Base-by-base conservation (phyloP, 2,329 filamentous ascomycete genomes). In the Dothiorella sarmentorum region DNA sequence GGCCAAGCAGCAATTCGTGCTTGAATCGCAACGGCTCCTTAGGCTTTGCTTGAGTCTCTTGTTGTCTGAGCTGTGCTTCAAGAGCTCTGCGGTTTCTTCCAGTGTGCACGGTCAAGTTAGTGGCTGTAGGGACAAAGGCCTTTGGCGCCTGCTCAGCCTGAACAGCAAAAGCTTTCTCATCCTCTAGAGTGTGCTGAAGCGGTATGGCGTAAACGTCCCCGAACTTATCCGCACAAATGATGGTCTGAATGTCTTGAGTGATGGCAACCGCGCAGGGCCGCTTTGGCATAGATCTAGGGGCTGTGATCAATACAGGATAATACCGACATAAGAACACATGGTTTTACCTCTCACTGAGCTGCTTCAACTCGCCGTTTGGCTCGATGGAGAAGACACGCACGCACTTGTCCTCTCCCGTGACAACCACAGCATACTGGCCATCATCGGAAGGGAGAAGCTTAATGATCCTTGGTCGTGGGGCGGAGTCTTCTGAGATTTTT, bases 171-270 rank as follows among this genome's bases (percentile, higher is more conserved):
- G 64, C 64, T 26, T 68, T 67, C 42, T 74, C 49, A 9, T 53
- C 49, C 33, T 71, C 68, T n/a, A 69, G 67, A 10, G 70, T 66
- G 11, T 67, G 65, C 43, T 91, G 71, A 3, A 97, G 78, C 13
- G 94, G 93, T 7, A 99, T 75, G 10, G 89, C 84, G 75, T 96
- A 97, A 61, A 97, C 93, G 71, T 99, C 94, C 64, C 94, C 94
- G 68, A 97, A 97, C 73, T 99, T 99, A 78, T 99, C 94, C 55
- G 86, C 93, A 62, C 85, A 86, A 60, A 97, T 75, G 62, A 99
- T 90, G 7, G 85, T 89, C 42, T 81, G 79, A 62, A 84, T 81
- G 69, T 92, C 87, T 37, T 83, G 77, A 7, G 88, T 85, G 55
- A 97, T 75, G 53, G 82, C 77, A 60, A 97, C 78, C 33, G 89